Base-by-base conservation (phyloP, 345 rosid genomes). In the Xanthoceras sorbifolium region DNA sequence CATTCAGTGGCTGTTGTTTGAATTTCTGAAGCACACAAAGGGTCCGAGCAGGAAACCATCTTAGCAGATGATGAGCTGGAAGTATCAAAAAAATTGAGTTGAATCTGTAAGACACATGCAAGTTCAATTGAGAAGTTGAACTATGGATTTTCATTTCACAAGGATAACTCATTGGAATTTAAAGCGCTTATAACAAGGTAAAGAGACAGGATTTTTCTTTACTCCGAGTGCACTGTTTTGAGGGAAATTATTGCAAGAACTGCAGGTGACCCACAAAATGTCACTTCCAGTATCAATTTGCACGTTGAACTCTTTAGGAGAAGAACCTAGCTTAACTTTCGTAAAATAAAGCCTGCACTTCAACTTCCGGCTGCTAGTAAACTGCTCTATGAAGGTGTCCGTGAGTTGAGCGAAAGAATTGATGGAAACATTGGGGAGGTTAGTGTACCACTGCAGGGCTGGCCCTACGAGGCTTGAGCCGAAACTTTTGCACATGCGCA, bases 281-380 rank as follows among this genome's bases (percentile, higher is more conserved):
- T 95, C 97, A 38, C 99, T 95, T 82, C 99, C 98, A 9, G 98
- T 96, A 82, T 96, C 99, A 81, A 96, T 96, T 89, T 96, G 98
- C 86, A 93, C 97, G 80, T 87, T 93, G 88, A 92, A 96, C 69
- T 90, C 99, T 86, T 88, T 90, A 50, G 99, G 97, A 79, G 99
- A 98, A 78, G 97, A 90, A 18, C 99, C 98, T 62, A 96, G 64
- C 80, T 91, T 93, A 84, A 96, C 97, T 88, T 90, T 92, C 15
- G 99, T 96, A 80, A 92, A 93, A 81, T 96, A 96, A 71, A 96
- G 90, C 89, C 99, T 96, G 82, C n/a, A n/a, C n/a, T n/a, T n/a
- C n/a, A n/a, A n/a, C n/a, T n/a, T n/a, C n/a, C n/a, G n/a, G n/a
- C n/a, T n/a, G n/a, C n/a, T n/a, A n/a, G n/a, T n/a, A n/a, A n/a